Evolutionary conservation across 129 eudicot species (phyloP).

Genomic region (Arctium minus): DNA sequence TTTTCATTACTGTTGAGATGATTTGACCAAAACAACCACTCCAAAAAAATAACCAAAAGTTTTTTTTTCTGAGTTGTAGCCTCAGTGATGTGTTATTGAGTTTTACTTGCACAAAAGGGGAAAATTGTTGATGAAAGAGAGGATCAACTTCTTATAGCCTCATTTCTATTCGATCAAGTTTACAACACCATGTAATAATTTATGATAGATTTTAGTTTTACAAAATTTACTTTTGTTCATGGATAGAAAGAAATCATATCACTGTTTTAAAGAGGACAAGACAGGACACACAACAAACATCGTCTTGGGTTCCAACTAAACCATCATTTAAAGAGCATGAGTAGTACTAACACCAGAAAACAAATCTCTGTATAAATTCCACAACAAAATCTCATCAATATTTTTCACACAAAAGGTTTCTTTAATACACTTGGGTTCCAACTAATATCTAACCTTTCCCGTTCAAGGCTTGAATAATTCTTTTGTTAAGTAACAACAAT

Average conservation of each 20-base stretch:
- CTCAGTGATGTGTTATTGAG: background rate
- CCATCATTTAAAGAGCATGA: background rate
- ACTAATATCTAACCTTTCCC: background rate
- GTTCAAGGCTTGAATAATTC: background rate
- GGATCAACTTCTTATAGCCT: background rate
- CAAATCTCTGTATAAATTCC: background rate
- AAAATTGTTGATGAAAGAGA: background rate
- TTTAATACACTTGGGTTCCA: background rate
- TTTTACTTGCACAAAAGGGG: background rate
- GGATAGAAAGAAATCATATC: background rate
- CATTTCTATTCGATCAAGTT: no score
- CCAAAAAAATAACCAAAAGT: background rate
- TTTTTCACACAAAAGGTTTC: background rate
- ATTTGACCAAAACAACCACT: no score
- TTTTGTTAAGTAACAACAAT: conserved; percentile 3
- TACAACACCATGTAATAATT: background rate
- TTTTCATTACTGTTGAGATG: no score
- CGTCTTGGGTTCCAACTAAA: background rate
- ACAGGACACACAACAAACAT: background rate
- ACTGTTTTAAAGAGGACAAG: no score
- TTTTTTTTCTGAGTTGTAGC: background rate
- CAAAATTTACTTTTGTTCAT: background rate
- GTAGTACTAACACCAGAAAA: background rate
- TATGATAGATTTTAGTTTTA: background rate
- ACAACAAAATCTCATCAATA: conserved; percentile 7